A percentile compares a stretch with the other conserved stretches of the same genome.
phyloP scores from a whole-genome alignment of 208 protist species.

The Wallacemonas sp. region DNA sequence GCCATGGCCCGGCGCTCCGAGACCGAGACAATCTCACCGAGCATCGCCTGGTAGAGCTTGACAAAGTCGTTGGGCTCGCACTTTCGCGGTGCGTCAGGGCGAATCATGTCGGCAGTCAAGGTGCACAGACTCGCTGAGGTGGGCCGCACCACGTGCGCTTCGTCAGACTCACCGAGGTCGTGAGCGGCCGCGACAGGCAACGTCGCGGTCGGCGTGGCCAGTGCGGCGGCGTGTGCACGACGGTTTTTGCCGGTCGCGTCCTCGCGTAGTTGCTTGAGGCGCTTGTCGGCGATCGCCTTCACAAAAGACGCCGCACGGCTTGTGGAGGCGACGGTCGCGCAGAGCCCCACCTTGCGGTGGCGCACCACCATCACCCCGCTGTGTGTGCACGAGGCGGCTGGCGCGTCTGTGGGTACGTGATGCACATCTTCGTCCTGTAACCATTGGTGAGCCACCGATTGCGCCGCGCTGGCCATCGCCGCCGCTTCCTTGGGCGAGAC shows the following conservation, averaged over 20 bases:
- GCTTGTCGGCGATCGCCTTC: slow-evolving; percentile 4
- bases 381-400: too few species aligned
- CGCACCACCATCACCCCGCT: neutral
- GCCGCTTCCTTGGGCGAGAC: slow-evolving; percentile 1
- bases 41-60: slow-evolving; percentile 64
- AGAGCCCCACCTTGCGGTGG: neutral
- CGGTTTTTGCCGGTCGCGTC: neutral
- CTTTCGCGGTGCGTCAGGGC: slow-evolving; percentile 52
- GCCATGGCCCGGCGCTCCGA: slow-evolving; percentile 57
- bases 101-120: slow-evolving; percentile 12
- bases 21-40: slow-evolving; percentile 59
- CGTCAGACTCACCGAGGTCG: too few species aligned
- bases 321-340: neutral
- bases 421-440: too few species aligned
- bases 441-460: neutral
- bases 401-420: too few species aligned
- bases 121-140: neutral
- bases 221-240: too few species aligned
- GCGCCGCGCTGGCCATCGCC: neutral
- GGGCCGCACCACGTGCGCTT: too few species aligned
- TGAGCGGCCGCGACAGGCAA: too few species aligned
- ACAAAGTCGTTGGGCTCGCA: slow-evolving; percentile 69
- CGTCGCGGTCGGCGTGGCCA: too few species aligned
- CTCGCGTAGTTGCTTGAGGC: neutral
- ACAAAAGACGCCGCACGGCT: neutral